phyloP scores from a whole-genome alignment of 768 basidiomycete species.

The Russula emetica region DNA sequence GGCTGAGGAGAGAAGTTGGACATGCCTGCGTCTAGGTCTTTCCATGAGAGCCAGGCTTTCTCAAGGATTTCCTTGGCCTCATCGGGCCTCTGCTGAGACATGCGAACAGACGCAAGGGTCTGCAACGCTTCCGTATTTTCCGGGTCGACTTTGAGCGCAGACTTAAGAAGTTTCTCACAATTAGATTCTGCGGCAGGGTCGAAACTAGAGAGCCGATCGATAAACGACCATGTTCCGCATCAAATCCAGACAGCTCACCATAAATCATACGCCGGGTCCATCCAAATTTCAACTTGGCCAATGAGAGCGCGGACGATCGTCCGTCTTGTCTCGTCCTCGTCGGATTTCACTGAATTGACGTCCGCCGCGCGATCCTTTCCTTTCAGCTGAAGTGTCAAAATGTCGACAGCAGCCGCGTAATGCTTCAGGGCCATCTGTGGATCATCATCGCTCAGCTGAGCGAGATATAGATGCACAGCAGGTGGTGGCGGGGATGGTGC shows the following conservation, averaged over 20 bases:
- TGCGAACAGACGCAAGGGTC: constrained; percentile 76
- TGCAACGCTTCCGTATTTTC: constrained; percentile 77
- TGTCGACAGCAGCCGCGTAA: constrained; percentile 76
- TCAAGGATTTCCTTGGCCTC: constrained; percentile 72
- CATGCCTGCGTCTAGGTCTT: constrained; percentile 58
- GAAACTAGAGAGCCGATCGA: constrained; percentile 45
- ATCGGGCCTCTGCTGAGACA: constrained; percentile 80
- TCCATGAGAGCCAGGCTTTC: constrained; percentile 63
- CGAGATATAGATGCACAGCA: constrained; percentile 84
- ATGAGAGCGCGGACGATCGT: constrained; percentile 77
- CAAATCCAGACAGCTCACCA: constrained; percentile 50
- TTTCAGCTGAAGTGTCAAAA: constrained; percentile 63
- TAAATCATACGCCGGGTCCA: constrained; percentile 84
- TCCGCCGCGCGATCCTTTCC: constrained; percentile 59
- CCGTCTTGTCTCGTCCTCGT: constrained; percentile 56
- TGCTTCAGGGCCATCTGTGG: constrained; percentile 67
- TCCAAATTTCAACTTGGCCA: constrained; percentile 94
- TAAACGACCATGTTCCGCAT: background rate
- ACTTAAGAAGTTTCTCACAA: constrained; percentile 70
- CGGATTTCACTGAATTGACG: constrained; percentile 36
- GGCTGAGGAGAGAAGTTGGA: constrained; percentile 1
- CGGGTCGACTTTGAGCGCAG: constrained; percentile 71
- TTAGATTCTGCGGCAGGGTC: constrained; percentile 77
- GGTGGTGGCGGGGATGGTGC: constrained; percentile 59
- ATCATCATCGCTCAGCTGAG: constrained; percentile 75